Evolutionary conservation across 768 basidiomycete genomes (phyloP).

Genomic region (Pisolithus tinctorius): DNA sequence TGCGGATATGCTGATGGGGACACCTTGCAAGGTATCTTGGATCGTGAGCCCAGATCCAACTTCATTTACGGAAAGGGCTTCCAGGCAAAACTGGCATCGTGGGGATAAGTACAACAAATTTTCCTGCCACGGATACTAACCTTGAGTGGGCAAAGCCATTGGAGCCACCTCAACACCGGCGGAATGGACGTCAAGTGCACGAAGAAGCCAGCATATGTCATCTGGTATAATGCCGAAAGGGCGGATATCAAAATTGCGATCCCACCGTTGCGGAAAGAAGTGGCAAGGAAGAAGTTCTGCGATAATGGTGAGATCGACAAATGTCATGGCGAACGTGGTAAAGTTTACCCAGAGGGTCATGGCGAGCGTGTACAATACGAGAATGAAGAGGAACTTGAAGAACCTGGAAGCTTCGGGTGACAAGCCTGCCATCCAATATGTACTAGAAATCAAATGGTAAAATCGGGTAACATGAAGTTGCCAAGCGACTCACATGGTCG

Average conservation of each 20-base stretch:
- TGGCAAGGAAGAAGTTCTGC: slow-evolving; percentile 87
- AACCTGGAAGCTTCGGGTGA: slow-evolving; percentile 70
- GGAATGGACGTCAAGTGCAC: slow-evolving; percentile 82
- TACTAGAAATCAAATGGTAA: slow-evolving; percentile 33
- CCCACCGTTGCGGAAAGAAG: slow-evolving; percentile 78
- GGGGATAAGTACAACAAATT: background rate
- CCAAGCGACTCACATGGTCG: slow-evolving; percentile 57
- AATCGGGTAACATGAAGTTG: background rate
- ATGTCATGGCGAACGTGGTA: background rate
- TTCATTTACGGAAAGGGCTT: slow-evolving; percentile 88
- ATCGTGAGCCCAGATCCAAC: slow-evolving; percentile 87
- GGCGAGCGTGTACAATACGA: slow-evolving; percentile 76
- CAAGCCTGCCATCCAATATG: slow-evolving; percentile 96
- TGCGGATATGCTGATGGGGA: slow-evolving; percentile 76
- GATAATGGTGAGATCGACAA: background rate
- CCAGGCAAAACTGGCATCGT: slow-evolving; percentile 46
- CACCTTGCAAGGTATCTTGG: slow-evolving; percentile 68
- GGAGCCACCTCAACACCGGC: slow-evolving; percentile 87
- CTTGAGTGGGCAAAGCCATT: slow-evolving; percentile 85
- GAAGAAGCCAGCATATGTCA: slow-evolving; percentile 91
- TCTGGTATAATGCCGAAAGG: slow-evolving; percentile 67
- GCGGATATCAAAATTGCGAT: slow-evolving; percentile 87
- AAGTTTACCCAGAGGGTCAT: slow-evolving; percentile 79
- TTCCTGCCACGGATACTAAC: slow-evolving; percentile 5
- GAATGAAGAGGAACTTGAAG: slow-evolving; percentile 92